phyloP scores from a whole-genome alignment of 2,329 filamentous ascomycete genomes.

The Xylariomycetidae sp. region DNA sequence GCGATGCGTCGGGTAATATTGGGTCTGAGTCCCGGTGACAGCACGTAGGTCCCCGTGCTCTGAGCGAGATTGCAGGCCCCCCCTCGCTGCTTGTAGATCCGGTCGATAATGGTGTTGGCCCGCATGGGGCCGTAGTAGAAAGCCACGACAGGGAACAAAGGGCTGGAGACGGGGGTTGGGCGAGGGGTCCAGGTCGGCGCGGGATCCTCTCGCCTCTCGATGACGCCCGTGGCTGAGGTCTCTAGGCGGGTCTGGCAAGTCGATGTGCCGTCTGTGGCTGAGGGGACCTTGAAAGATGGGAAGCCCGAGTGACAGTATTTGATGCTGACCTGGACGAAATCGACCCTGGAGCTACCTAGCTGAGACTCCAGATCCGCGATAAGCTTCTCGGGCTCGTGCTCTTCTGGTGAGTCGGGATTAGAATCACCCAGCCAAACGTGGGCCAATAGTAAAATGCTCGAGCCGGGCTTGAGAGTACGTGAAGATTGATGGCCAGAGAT shows the following conservation, averaged over 20 bases:
- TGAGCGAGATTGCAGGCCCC: neutral
- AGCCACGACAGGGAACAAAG: constrained; percentile 2
- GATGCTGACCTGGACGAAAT: constrained; percentile 48
- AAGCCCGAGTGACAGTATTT: constrained; percentile 56
- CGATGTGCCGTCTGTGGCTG: constrained; percentile 28
- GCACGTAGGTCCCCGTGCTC: neutral
- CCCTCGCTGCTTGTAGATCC: constrained; percentile 43
- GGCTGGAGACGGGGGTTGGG: too few species aligned
- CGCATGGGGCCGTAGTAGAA: neutral
- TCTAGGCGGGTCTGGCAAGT: constrained; percentile 44
- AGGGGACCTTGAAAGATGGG: constrained; percentile 26
- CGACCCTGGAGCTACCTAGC: constrained; percentile 42
- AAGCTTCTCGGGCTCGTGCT: constrained; percentile 46
- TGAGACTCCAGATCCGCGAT: constrained; percentile 56
- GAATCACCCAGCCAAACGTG: constrained; percentile 34
- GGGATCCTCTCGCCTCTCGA: constrained; percentile 42
- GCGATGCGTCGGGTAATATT: neutral
- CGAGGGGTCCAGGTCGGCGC: constrained; percentile 48
- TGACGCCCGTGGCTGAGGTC: constrained; percentile 46
- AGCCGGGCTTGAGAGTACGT: constrained; percentile 39
- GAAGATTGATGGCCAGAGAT: neutral
- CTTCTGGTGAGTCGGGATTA: constrained; percentile 19
- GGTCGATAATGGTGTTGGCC: constrained; percentile 35
- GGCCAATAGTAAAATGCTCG: constrained; percentile 44
- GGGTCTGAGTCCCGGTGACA: too few species aligned